Evolutionary conservation across 2,329 filamentous ascomycete genomes (phyloP).

Genomic region (Aspergillus terreus): DNA sequence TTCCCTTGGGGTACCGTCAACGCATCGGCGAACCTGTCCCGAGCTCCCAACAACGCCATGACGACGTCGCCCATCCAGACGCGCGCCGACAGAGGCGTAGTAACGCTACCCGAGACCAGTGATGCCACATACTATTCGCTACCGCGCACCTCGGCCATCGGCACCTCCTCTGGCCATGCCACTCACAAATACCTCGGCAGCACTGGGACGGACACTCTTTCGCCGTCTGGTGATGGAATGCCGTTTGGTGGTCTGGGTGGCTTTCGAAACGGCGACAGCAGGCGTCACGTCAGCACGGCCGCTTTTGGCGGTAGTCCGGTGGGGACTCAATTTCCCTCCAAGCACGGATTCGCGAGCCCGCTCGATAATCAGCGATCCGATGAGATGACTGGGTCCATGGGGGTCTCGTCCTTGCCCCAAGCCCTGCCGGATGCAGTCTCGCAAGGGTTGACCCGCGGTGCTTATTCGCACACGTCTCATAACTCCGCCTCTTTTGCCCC

Average conservation of each 20-base stretch:
- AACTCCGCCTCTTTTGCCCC: constrained; percentile 31
- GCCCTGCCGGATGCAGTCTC: constrained; percentile 26
- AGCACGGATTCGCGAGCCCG: constrained; percentile 26
- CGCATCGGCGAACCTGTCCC: constrained; percentile 40
- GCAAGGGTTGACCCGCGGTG: constrained; percentile 21
- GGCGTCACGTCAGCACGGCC: constrained; percentile 28
- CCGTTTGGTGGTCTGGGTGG: constrained; percentile 27
- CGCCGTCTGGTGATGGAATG: constrained; percentile 32
- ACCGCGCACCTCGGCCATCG: constrained; percentile 32
- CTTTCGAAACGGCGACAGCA: constrained; percentile 32
- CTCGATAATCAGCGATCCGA: constrained; percentile 29
- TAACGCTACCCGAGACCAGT: constrained; percentile 40
- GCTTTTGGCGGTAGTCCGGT: constrained; percentile 30
- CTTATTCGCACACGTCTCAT: constrained; percentile 32
- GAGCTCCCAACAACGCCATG: constrained; percentile 43
- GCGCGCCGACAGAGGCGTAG: constrained; percentile 45
- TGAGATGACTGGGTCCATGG: constrained; percentile 25
- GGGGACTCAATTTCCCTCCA: constrained; percentile 27
- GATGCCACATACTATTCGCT: constrained; percentile 47
- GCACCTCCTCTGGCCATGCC: constrained; percentile 4
- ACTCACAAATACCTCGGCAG: constrained; percentile 33
- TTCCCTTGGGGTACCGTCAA: constrained; percentile 59
- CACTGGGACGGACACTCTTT: constrained; percentile 28
- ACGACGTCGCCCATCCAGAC: constrained; percentile 58
- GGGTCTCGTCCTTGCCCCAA: constrained; percentile 27